Base-by-base conservation (phyloP, 2,329 filamentous ascomycete genomes). In the Fusarium buharicum region DNA sequence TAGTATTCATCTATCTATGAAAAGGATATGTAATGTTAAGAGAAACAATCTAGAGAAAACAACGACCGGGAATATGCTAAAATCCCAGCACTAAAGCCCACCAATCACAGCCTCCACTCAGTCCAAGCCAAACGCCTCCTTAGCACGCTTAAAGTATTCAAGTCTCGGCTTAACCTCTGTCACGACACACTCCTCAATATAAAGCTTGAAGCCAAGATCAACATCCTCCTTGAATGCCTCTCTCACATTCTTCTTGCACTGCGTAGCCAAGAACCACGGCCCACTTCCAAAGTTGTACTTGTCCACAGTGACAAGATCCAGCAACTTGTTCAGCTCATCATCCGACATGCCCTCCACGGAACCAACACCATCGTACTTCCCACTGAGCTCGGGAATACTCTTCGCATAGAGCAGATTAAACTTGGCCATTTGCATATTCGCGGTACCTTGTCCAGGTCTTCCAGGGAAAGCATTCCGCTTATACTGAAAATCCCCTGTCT, bases 371-470 rank as follows among this genome's bases (percentile, higher is more conserved):
- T 75, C 69, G 36, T 77, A 73, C 55, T 77, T 53, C 20, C 62
- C 51, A 41, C 71, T 65, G 24, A 84, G 67, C 17, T 55, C 78
- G 2, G 74, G 64, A 48, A 85, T 72, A 10, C 70, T 74, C 51
- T 75, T 67, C n/a, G 82, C 84, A 69, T 84, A 86, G 57, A 74
- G 2, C 3, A 79, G 59, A 70, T 84, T 84, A 74, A 60, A 83
- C 2, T 51, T 37, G 30, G 74, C 61, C 74, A 75, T 75, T 70
- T 84, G 82, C 81, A 85, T 82, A 73, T 84, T 84, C 59, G 77
- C 78, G 2, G 90, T 93, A 20, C 90, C 90, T 73, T 93, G 89
- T 9, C 90, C 91, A 0, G 88, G 81, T 0, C 77, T 71, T n/a
- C 81, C 83, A 62, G 79, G 77, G 30, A 49, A 64, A 67, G 86